Evolutionary conservation across 345 rosid genomes (phyloP), one percentile per base, ranked within the genome.

Genomic region (Camelina hispida): DNA sequence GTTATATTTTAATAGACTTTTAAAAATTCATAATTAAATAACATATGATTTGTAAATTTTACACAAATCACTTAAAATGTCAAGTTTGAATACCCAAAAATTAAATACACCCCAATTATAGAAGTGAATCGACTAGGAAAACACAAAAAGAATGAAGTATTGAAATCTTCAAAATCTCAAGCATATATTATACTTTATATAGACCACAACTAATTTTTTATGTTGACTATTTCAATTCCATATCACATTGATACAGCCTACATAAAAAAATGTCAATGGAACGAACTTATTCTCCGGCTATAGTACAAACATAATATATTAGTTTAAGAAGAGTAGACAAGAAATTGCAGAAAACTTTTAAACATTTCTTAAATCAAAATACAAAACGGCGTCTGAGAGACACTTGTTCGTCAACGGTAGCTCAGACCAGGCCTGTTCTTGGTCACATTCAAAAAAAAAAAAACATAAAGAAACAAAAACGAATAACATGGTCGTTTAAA

Each of bases 391-490:
- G 61, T 13, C 50, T 7, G 37, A 7, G 15, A 12, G 42, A 70
- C 55, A 18, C 47, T 46, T 44, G 5, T 23, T 65, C 46, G 59
- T 56, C 72, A 65, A 74, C 72, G 78, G 66, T 66, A 7, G 77
- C 42, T 55, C 18, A 54, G 54, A 54, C 40, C 40, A 46, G 52
- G 43, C 11, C 38, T 65, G 51, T 57, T 46, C 66, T 28, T 23
- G 18, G 38, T 68, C 68, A 42, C 38, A 75, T 62, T 51, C 55
- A 67, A 67, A 2, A n/a, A 44, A 37, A 38, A 1, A n/a, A 44
- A 37, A 37, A 37, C 40, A 37, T 9, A 37, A 32, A 20, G 35
- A 34, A 32, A 70, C 6, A 69, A 43, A 1, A 30, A 23, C 16
- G 47, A 14, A 14, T n/a, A 50, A 52, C 42, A 62, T 32, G 52